phyloP scores from a whole-genome alignment of 148 eudicot species.

The Fallopia convolvulus region DNA sequence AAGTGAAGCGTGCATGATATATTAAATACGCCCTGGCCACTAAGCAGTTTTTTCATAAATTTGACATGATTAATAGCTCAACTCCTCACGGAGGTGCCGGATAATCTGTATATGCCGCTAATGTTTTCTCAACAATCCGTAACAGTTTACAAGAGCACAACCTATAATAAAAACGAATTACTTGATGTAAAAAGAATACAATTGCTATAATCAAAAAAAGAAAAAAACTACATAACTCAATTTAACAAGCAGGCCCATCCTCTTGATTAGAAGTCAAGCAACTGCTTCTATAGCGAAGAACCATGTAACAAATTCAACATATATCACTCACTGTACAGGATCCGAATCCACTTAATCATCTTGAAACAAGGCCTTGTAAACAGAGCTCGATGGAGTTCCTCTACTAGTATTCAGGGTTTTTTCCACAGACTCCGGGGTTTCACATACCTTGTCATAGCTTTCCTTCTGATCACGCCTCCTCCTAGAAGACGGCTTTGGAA shows the following conservation, averaged over 20 bases:
- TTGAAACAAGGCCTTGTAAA: constrained; percentile 71
- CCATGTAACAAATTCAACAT: neutral
- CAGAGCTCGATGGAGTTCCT: constrained; percentile 25
- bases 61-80: neutral
- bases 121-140: neutral
- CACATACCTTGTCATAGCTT: constrained; percentile 53
- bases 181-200: neutral
- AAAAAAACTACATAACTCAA: neutral
- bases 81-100: neutral
- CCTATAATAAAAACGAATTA: neutral
- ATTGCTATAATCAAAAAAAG: neutral
- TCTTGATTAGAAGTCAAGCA: neutral
- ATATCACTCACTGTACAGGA: neutral
- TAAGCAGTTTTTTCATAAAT: too few relatives aligned
- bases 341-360: constrained; percentile 19
- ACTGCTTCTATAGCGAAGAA: neutral
- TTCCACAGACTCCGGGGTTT: constrained; percentile 58
- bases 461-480: constrained; percentile 37
- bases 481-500: constrained; percentile 33
- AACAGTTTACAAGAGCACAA: neutral
- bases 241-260: neutral
- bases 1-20: too few relatives aligned
- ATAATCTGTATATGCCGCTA: neutral
- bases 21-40: too few relatives aligned
- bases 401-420: constrained; percentile 22